phyloP scores from a whole-genome alignment of 2,329 filamentous ascomycete genomes.

The Tolypocladium amazonense region DNA sequence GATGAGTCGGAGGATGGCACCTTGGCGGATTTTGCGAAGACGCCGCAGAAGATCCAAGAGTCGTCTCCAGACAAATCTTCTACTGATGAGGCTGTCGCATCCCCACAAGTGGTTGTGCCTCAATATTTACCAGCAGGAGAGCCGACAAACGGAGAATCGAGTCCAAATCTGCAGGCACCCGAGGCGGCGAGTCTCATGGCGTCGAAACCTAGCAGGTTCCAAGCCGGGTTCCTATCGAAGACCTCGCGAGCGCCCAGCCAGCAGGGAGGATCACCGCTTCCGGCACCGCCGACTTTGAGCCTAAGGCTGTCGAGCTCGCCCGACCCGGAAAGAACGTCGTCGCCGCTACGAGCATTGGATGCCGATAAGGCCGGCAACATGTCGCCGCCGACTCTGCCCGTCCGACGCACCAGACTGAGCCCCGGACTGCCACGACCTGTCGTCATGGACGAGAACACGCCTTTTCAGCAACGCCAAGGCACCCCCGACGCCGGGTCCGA shows the following conservation, averaged over 20 bases:
- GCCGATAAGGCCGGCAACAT: slow-evolving; percentile 38
- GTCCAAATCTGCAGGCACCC: slow-evolving; percentile 48
- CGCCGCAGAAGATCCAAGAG: slow-evolving; percentile 55
- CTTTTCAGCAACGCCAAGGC: slow-evolving; percentile 25
- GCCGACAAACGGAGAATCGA: slow-evolving; percentile 33
- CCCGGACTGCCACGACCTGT: slow-evolving; percentile 16
- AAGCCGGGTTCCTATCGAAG: slow-evolving; percentile 74
- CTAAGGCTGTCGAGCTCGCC: slow-evolving; percentile 37
- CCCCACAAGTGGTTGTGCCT: slow-evolving; percentile 2
- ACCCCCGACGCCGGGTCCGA: slow-evolving; percentile 30
- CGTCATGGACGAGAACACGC: slow-evolving; percentile 41
- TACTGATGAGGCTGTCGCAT: neutral
- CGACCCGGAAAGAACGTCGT: slow-evolving; percentile 18
- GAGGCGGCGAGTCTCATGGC: slow-evolving; percentile 21
- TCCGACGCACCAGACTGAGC: slow-evolving; percentile 8
- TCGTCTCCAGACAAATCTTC: slow-evolving; percentile 5
- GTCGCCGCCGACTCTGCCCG: slow-evolving; percentile 29
- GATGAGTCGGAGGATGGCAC: slow-evolving; percentile 75
- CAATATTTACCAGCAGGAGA: slow-evolving; percentile 10
- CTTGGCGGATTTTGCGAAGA: slow-evolving; percentile 84
- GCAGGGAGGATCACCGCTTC: slow-evolving; percentile 49
- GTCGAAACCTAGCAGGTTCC: slow-evolving; percentile 65
- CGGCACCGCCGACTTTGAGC: slow-evolving; percentile 44
- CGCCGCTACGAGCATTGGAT: slow-evolving; percentile 41
- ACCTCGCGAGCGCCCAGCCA: slow-evolving; percentile 26